Conservation (phyloP, 2,329 filamentous ascomycete genomes). For the Cryphonectria nitschkei region DNA sequence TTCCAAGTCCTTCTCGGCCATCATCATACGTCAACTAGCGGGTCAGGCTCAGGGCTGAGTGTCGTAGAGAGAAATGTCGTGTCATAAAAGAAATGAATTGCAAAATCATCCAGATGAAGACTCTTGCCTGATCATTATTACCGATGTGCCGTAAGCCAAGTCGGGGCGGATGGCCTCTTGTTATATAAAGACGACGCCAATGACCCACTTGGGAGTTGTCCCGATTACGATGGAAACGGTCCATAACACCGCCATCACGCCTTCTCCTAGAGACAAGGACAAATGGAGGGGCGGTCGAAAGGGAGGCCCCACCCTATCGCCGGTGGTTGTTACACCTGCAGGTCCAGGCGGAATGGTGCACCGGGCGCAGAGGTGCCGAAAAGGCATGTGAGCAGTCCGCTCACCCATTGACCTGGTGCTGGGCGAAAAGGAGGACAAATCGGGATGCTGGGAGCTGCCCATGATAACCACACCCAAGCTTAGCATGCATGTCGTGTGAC, state of each 20-base stretch:
- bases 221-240: neutral
- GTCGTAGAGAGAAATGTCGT: neutral
- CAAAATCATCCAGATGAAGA: neutral
- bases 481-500: constrained; percentile 13
- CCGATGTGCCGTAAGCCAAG: neutral
- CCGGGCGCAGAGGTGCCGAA: constrained; percentile 10
- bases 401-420: neutral
- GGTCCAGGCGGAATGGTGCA: neutral
- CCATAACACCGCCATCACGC: constrained; percentile 14
- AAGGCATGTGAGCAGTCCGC: constrained; percentile 12
- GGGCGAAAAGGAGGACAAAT: constrained; percentile 12
- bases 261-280: neutral
- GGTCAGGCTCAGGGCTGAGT: neutral
- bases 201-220: neutral
- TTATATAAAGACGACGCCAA: neutral
- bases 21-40: neutral
- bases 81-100: neutral
- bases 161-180: neutral
- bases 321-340: constrained; percentile 11
- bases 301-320: constrained; percentile 12
- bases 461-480: neutral
- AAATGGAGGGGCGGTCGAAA: neutral
- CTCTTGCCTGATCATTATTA: neutral
- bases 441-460: neutral
- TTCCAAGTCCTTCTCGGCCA: constrained; percentile 15